Conservation (phyloP, 176 grass and related monocot genomes). For the Aegilops sharonensis region DNA sequence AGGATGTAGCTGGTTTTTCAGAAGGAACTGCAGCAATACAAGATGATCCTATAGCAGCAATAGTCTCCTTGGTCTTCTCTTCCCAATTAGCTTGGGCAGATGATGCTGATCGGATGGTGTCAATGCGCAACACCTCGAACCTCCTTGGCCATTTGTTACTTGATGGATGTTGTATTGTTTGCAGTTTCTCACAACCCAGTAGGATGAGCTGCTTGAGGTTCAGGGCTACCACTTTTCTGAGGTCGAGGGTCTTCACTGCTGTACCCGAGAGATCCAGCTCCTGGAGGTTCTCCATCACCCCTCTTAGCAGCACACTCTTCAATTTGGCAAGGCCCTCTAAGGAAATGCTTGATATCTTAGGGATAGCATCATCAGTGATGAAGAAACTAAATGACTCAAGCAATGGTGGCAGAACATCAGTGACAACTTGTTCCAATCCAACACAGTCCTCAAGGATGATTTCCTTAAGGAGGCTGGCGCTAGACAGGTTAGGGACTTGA, state of each 20-base stretch:
- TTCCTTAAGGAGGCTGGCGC: neutral
- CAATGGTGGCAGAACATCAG: neutral
- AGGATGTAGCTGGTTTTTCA: neutral
- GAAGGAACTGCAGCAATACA: neutral
- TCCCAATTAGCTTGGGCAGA: neutral
- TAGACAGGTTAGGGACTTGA: neutral
- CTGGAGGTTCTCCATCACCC: neutral
- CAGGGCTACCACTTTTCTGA: neutral
- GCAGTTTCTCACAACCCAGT: neutral
- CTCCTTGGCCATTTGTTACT: no score
- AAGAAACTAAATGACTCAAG: conserved; percentile 10
- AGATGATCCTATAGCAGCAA: neutral
- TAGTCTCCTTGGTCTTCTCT: neutral
- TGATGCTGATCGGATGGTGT: neutral
- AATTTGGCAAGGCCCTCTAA: neutral
- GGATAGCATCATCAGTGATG: neutral
- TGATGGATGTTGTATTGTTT: neutral
- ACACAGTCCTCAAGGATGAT: neutral
- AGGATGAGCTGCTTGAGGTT: neutral
- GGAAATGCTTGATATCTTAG: neutral
- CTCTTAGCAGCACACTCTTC: neutral
- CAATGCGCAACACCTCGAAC: neutral
- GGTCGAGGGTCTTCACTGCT: neutral
- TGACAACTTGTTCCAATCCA: neutral
- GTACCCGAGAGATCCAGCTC: neutral